Evolutionary conservation across 2,329 filamentous ascomycete species (phyloP).

Genomic region (Nemania sp.): DNA sequence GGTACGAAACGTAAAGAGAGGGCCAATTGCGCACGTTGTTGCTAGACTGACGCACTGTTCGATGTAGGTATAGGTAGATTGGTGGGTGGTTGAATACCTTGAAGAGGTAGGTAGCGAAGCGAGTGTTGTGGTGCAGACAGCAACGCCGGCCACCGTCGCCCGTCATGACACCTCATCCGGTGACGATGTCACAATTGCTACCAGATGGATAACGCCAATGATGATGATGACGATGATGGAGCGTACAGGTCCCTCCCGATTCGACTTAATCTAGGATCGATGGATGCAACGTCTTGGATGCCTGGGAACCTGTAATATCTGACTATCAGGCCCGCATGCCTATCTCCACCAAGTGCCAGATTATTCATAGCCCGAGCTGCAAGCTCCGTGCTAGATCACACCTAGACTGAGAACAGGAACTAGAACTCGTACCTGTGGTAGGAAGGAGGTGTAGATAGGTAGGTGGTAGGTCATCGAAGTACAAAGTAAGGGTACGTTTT

Average conservation of each 20-base stretch:
- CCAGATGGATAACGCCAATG: too few relatives aligned
- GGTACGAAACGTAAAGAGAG: too few relatives aligned
- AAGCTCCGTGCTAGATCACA: not conserved
- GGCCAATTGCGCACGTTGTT: not conserved
- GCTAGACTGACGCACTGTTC: conserved; percentile 5
- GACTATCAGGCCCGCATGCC: conserved; percentile 8
- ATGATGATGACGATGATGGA: not conserved
- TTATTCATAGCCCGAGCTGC: not conserved
- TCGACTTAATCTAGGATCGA: conserved; percentile 15
- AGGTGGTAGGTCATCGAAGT: conserved; percentile 1
- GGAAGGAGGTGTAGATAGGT: not conserved
- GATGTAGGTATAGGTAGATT: conserved; percentile 6
- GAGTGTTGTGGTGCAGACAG: conserved; percentile 2
- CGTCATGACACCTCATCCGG: conserved; percentile 8
- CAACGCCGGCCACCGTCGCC: not conserved
- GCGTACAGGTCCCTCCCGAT: not conserved
- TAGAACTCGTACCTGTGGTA: not conserved
- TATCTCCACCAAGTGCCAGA: not conserved
- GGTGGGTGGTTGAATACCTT: not conserved
- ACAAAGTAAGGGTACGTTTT: conserved; percentile 12
- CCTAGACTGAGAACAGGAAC: not conserved
- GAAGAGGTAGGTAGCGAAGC: not conserved
- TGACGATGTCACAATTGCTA: not conserved
- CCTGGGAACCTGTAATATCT: not conserved
- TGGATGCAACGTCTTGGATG: conserved; percentile 2